Base-by-base conservation (phyloP, 2,329 filamentous ascomycete genomes). In the Talaromyces sp. region DNA sequence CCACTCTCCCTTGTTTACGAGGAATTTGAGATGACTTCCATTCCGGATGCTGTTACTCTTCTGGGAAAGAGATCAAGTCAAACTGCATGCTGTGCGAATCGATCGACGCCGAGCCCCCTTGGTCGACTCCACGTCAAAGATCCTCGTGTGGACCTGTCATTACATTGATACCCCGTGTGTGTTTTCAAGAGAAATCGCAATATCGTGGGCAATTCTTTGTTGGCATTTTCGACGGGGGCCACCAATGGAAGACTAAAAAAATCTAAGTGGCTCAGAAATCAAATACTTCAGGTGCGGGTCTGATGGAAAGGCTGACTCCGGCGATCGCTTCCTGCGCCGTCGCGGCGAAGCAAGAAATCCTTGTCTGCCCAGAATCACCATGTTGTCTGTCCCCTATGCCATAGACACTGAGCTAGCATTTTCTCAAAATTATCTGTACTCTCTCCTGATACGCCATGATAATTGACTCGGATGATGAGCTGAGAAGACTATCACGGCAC, bases 321-420 rank as follows among this genome's bases (percentile, higher is more conserved):
- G 36, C 51, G 55, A 60, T 60, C 55, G 50, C 51, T 50, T 27
- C 14, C 37, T 54, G 32, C 37, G 46, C 44, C 47, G 45, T 4
- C 27, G 36, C 39, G 49, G 43, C 47, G 47, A 41, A 46, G 36
- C n/a, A 49, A 17, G 45, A 49, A 50, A 58, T 58, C 52, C 42
- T 32, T 48, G 42, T 11, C 14, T 10, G 22, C 29, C 22, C 30
- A 49, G 43, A 47, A 49, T 49, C 43, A 42, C 40, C 42, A 11
- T 44, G 44, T 33, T 51, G 29, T 52, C 39, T 51, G 29, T 52
- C 20, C 40, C 24, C 16, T 37, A 19, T 32, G n/a, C 35, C 24
- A 29, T 32, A 27, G 32, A 20, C 19, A 24, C 32, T 39, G 33
- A 11, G n/a, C 29, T 33, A 6, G 16, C 36, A 16, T 20, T 39